Evolutionary conservation across 169 alveolate species (phyloP).

Genomic region (Perkinsus marinus): DNA sequence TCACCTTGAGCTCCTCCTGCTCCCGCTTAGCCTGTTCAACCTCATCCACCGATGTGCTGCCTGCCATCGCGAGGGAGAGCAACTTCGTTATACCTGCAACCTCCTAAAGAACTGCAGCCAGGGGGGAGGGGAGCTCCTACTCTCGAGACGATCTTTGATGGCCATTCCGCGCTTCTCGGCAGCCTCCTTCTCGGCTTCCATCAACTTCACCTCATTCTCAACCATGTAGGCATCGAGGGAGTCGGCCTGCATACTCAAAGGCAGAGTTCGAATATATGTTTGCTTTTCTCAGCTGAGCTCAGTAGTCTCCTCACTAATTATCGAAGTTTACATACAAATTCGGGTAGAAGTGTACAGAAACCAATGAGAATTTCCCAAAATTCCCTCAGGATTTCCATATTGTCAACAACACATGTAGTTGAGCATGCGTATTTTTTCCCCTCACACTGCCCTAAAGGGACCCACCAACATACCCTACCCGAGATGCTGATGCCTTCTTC

Average conservation of each 20-base stretch:
- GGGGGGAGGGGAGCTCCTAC: not conserved
- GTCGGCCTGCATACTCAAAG: not conserved
- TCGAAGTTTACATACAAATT: too few species aligned
- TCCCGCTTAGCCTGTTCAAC: not conserved
- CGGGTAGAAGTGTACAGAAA: too few species aligned
- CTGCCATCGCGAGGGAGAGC: not conserved
- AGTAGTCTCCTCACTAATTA: too few species aligned
- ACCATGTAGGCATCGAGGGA: not conserved
- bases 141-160: not conserved
- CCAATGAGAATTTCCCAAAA: too few species aligned
- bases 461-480: not conserved
- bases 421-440: too few species aligned
- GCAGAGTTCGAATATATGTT: too few species aligned
- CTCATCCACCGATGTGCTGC: not conserved
- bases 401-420: too few species aligned
- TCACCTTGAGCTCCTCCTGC: not conserved
- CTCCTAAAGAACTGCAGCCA: not conserved
- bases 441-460: too few species aligned
- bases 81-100: not conserved
- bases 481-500: not conserved
- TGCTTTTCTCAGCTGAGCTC: too few species aligned
- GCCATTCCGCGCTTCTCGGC: not conserved
- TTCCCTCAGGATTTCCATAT: too few species aligned
- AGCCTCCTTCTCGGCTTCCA: not conserved
- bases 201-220: not conserved